These are phyloP conservation scores for Guillardia theta DNA, from an alignment of 78 protist species.

Conservation along the genomic window DNA sequence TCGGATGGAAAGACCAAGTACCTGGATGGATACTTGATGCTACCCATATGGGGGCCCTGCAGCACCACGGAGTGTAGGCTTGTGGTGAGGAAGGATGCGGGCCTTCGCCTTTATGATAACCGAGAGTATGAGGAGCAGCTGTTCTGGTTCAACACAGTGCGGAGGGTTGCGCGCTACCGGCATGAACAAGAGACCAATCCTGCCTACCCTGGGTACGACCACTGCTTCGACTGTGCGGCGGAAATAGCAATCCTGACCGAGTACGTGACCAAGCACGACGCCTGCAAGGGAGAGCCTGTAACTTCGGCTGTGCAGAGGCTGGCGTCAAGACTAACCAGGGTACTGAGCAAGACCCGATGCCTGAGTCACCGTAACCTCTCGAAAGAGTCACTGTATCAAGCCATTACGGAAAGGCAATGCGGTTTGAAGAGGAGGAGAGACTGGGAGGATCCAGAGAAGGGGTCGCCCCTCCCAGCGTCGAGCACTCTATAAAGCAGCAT, in stretches of 20 bases:
- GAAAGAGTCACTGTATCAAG: too few relatives aligned
- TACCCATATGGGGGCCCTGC: constrained; percentile 64
- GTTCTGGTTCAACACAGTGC: constrained; percentile 64
- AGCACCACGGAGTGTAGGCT: constrained; percentile 75
- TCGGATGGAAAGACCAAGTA: constrained; percentile 42
- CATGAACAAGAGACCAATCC: background rate
- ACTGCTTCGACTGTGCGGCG: constrained; percentile 67
- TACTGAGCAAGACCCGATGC: too few relatives aligned
- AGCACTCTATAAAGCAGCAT: too few relatives aligned
- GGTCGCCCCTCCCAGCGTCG: too few relatives aligned
- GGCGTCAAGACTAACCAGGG: too few relatives aligned
- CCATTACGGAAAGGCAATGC: too few relatives aligned
- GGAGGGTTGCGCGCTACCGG: constrained; percentile 40
- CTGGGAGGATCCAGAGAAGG: too few relatives aligned
- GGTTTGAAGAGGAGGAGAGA: too few relatives aligned
- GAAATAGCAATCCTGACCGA: constrained; percentile 39
- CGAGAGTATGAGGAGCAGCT: constrained; percentile 53
- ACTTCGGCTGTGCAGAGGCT: too few relatives aligned
- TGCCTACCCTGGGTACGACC: constrained; percentile 34
- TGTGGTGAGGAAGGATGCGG: background rate
- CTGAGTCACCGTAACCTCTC: too few relatives aligned
- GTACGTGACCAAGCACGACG: constrained; percentile 40
- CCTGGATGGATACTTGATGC: constrained; percentile 54
- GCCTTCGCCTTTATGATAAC: constrained; percentile 44
- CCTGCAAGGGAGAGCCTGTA: too few relatives aligned